Percentiles rank a stretch among this genome's conserved stretches.
These are phyloP conservation scores for Phytophthora sp. DNA, from an alignment of 352 stramenopile genomes.

Conservation along the genomic window DNA sequence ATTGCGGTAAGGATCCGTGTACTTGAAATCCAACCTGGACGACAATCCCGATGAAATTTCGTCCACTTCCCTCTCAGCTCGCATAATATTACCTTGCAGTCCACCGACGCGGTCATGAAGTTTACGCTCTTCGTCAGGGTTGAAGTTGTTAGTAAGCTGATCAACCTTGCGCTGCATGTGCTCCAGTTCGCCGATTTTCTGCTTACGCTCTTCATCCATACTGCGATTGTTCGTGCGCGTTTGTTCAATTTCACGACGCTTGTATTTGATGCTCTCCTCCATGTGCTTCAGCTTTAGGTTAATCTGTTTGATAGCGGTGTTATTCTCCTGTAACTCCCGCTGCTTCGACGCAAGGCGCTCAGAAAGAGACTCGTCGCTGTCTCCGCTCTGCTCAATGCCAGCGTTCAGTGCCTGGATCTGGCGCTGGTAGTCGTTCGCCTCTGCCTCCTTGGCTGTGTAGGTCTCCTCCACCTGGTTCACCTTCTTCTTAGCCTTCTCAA, in stretches of 20 bases:
- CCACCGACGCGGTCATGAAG: slow-evolving; percentile 65
- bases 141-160: slow-evolving; percentile 74
- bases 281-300: slow-evolving; percentile 95
- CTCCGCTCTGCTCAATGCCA: slow-evolving; percentile 78
- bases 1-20: slow-evolving; percentile 93
- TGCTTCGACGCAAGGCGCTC: slow-evolving; percentile 82
- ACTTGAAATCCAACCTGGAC: slow-evolving; percentile 97
- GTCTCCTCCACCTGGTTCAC: slow-evolving; percentile 58
- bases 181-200: slow-evolving; percentile 72
- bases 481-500: slow-evolving; percentile 74
- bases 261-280: slow-evolving; percentile 83
- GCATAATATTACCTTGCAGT: slow-evolving; percentile 69
- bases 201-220: slow-evolving; percentile 70
- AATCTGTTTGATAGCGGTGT: slow-evolving; percentile 89
- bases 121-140: slow-evolving; percentile 71
- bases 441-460: slow-evolving; percentile 59
- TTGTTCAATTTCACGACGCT: slow-evolving; percentile 72
- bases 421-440: slow-evolving; percentile 76
- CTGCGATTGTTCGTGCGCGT: slow-evolving; percentile 79
- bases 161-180: slow-evolving; percentile 59
- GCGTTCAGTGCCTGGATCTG: slow-evolving; percentile 90
- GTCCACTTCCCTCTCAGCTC: slow-evolving; percentile 90
- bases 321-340: slow-evolving; percentile 79
- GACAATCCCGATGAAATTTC: slow-evolving; percentile 92
- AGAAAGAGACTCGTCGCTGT: slow-evolving; percentile 78